A percentile compares a stretch with the other conserved stretches of the same genome.
Conservation (phyloP, 1,284 basidiomycete species). For the Melampsora americana region DNA sequence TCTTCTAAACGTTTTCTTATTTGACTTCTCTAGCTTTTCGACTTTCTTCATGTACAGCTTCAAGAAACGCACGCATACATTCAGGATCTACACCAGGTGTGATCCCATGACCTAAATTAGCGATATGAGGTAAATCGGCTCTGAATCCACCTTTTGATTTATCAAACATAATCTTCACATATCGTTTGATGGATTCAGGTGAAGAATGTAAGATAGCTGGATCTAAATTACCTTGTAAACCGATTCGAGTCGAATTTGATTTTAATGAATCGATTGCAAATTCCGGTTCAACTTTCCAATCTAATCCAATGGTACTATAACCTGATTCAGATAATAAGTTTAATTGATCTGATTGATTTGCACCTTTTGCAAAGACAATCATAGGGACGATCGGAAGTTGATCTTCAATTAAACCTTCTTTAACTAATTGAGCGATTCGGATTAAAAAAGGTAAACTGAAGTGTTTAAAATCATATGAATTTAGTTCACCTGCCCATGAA, state of each 20-base stretch:
- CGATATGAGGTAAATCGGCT: slow-evolving; percentile 59
- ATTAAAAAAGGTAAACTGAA: slow-evolving; percentile 70
- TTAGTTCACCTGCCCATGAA: slow-evolving; percentile 86
- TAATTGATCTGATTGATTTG: slow-evolving; percentile 51
- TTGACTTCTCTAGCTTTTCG: slow-evolving; percentile 9
- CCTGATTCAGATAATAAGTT: slow-evolving; percentile 37
- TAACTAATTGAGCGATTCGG: slow-evolving; percentile 59
- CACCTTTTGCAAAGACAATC: slow-evolving; percentile 88
- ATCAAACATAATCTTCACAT: slow-evolving; percentile 77
- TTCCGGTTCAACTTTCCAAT: slow-evolving; percentile 77
- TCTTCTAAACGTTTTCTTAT: no score
- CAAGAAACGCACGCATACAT: slow-evolving; percentile 22
- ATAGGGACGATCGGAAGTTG: slow-evolving; percentile 60
- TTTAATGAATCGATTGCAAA: slow-evolving; percentile 64
- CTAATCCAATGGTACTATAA: slow-evolving; percentile 66
- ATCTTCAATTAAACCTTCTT: background rate
- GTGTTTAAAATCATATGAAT: slow-evolving; percentile 72
- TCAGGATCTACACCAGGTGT: slow-evolving; percentile 41
- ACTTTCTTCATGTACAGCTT: slow-evolving; percentile 42
- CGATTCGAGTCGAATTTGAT: slow-evolving; percentile 60
- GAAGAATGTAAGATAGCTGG: slow-evolving; percentile 76
- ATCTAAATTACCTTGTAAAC: slow-evolving; percentile 92
- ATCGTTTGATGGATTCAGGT: slow-evolving; percentile 75
- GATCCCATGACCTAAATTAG: slow-evolving; percentile 95
- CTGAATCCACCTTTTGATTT: slow-evolving; percentile 63